phyloP scores from a whole-genome alignment of 2,329 filamentous ascomycete genomes.

The Metarhizium rileyi region DNA sequence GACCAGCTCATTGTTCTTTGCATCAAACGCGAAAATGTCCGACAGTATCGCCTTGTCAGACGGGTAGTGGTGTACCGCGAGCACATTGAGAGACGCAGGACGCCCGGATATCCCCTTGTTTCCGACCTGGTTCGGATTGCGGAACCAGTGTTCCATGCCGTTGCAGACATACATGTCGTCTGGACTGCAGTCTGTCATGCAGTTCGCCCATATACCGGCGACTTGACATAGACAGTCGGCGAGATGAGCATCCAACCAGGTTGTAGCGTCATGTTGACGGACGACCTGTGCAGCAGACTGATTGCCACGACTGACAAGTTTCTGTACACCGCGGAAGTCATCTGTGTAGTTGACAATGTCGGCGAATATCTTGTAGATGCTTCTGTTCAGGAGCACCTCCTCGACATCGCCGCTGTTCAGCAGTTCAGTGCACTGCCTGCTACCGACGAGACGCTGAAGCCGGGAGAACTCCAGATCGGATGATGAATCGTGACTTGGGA shows the following conservation, averaged over 20 bases:
- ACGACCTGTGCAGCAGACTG: constrained; percentile 21
- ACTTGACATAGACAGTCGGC: constrained; percentile 26
- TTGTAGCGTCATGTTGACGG: constrained; percentile 10
- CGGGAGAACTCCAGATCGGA: not conserved
- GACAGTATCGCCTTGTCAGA: not conserved
- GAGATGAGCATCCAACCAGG: constrained; percentile 18
- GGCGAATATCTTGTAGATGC: constrained; percentile 26
- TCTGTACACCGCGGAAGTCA: constrained; percentile 15
- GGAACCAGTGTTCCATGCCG: constrained; percentile 22
- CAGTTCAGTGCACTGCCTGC: constrained; percentile 19
- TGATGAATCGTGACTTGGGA: not conserved
- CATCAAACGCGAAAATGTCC: constrained; percentile 9
- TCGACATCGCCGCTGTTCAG: constrained; percentile 18
- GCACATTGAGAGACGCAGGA: constrained; percentile 1
- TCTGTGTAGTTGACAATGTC: constrained; percentile 26
- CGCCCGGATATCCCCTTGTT: not conserved
- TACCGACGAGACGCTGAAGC: constrained; percentile 17
- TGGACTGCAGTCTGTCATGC: constrained; percentile 18
- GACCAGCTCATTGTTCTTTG: not conserved
- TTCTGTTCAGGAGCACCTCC: constrained; percentile 23
- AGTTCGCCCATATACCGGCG: constrained; percentile 26
- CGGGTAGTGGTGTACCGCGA: constrained; percentile 1
- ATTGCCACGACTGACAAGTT: constrained; percentile 17
- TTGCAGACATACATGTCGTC: constrained; percentile 24
- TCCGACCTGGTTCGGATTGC: constrained; percentile 5